Conservation (phyloP, 768 basidiomycete genomes). For the Udeniomyces megalosporus region DNA sequence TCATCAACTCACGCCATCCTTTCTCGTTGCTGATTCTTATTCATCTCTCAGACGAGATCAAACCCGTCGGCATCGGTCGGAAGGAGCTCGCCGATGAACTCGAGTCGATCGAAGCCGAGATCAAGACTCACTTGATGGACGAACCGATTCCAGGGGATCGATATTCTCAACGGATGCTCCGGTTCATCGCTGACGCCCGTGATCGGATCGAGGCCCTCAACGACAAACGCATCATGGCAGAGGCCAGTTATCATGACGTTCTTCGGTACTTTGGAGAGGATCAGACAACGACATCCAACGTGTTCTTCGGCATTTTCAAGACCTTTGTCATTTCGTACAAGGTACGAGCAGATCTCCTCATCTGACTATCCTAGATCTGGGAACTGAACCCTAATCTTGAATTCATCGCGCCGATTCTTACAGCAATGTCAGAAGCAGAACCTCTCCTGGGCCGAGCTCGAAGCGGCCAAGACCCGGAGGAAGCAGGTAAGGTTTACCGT, state of each 20-base stretch:
- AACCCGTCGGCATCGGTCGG: conserved; percentile 48
- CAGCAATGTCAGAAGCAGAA: conserved; percentile 18
- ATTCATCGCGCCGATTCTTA: neutral
- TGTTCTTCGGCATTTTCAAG: conserved; percentile 95
- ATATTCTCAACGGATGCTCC: conserved; percentile 84
- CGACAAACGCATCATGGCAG: conserved; percentile 75
- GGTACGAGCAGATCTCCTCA: neutral
- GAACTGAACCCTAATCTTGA: neutral
- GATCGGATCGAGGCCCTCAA: conserved; percentile 62
- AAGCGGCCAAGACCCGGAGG: conserved; percentile 5
- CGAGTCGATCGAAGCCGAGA: conserved; percentile 61
- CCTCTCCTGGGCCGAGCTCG: conserved; percentile 10
- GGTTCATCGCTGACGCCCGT: conserved; percentile 61
- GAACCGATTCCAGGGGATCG: conserved; percentile 41
- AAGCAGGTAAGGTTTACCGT: conserved; percentile 1
- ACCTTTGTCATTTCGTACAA: conserved; percentile 82
- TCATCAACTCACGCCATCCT: neutral
- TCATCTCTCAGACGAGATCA: conserved; percentile 7
- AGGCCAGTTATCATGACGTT: conserved; percentile 66
- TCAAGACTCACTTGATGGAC: conserved; percentile 59
- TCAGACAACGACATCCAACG: conserved; percentile 55
- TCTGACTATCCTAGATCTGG: neutral
- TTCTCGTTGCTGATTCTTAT: neutral
- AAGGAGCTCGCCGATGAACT: conserved; percentile 57
- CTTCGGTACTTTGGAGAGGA: conserved; percentile 89